Evolutionary conservation across 441 rosid genomes (phyloP), one percentile per base, ranked within the genome.

Genomic region (Melastoma candidum): DNA sequence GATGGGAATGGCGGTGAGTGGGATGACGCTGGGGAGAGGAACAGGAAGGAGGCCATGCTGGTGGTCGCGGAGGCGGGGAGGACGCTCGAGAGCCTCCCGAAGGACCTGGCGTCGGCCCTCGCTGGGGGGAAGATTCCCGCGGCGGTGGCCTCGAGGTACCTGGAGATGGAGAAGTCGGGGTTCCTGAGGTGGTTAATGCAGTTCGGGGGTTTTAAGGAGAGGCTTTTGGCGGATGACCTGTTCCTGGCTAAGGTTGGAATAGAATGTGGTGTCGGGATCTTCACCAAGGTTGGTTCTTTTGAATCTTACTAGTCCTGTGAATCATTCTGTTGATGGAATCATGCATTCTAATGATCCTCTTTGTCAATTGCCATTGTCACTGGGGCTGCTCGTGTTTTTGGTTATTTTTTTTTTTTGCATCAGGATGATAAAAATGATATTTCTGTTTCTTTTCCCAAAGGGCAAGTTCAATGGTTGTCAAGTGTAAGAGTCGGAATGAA

Each of bases 201-300:
- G 56, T 52, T 52, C 5, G 46, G 56, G 24, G 56, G 56, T 26
- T 52, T 52, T 45, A 52, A 52, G 56, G 56, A 52, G 26, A 52
- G 56, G 56, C 56, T 52, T 5, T 45, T 52, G 45, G 56, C 56
- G 2, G 56, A 52, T 26, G 56, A 52, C 32, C 56, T 52, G 8
- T 52, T 52, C 45, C 56, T 52, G 12, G 56, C 56, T 43, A 52
- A 52, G 46, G 4, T 52, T 26, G 56, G 12, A 3, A 52, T 52
- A 44, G 56, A 52, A 26, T 52, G 56, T 45, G 56, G 56, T 4
- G 56, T 52, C n/a, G 56, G 56, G 46, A 27, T 52, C 56, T 52
- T 52, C 56, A 52, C 56, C 56, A 52, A 52, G 56, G 56, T 52
- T 32, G 22, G 7, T 52, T 26, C 26, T 36, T 17, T 32, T 52